Evolutionary conservation across 148 eudicot species (phyloP), one percentile per base, ranked within the genome.

Genomic region (Amaranthus palmeri): DNA sequence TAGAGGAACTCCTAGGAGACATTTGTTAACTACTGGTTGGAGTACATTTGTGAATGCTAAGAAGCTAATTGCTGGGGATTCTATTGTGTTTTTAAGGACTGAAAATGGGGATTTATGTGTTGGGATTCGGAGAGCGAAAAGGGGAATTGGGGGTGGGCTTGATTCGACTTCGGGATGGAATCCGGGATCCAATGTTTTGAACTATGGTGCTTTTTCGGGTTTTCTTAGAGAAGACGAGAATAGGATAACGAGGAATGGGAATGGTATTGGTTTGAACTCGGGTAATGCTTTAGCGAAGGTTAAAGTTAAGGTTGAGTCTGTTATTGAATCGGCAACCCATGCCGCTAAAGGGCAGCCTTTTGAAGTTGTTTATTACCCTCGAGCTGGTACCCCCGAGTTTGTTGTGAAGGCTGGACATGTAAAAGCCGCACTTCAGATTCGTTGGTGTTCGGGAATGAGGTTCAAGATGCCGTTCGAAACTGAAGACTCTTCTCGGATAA

Each of bases 381-480:
- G 97, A 57, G 98, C 96, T 43, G 88, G 98, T 74, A 93, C 96
- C 14, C 98, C 97, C 0, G 97, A 93, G 83, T 93, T 93, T 74
- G 88, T 89, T 41, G 96, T 93, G 62, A 91, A 88, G 75, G 91
- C 96, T 10, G 77, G 84, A 13, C 84, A 80, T 49, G 91, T 93
- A 12, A 89, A 86, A 73, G 74, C 90, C 8, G 90, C 98, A 7
- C 53, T 89, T 81, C 88, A 85, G 69, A 81, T 84, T 14, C 82
- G 88, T 12, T 93, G 98, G 98, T 89, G 91, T 74, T 70, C 91
- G 2, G 98, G 97, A 54, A 93, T 91, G 97, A 85, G 98, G 85
- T 91, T 93, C 76, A 91, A 89, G 81, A 93, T 93, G 98, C 87
- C 97, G 40, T 91, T 91, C 75, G 98, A 93, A 72, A 93, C 98